Evolutionary conservation across 23 red algal genomes (phyloP), one percentile per base, ranked within the genome.

Genomic region (Cyanidiococcus yangmingshanensis): DNA sequence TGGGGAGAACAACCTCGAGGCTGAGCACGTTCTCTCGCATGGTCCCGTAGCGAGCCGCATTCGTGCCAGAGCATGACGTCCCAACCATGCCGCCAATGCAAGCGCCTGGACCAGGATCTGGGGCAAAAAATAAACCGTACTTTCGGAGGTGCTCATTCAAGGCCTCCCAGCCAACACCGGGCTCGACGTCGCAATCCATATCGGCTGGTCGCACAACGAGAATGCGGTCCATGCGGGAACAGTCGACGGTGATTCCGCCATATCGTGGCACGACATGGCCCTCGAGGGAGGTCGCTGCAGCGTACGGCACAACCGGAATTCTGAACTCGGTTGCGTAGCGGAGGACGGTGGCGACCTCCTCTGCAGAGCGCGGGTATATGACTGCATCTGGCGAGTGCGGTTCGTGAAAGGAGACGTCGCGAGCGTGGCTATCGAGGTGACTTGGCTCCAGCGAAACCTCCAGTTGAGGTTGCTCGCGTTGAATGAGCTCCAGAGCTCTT

Each of bases 11-110:
- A 58, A 96, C 92, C 39, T 87, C 82, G 1, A 96, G 81, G 57
- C 87, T 91, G 0, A 96, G 74, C 30, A 96, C 87, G 68, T 96
- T 87, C 41, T 96, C 92, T 76, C 89, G 90, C 87, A 96, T 96
- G 12, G 87, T 90, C 1, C 92, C 92, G 58, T 96, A 90, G 0
- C 85, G 40, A 37, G 90, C 92, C 1, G 92, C 88, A 41, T 90
- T 96, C 26, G 87, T 96, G 12, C 92, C 92, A 1, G 84, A 87
- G 75, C 87, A 90, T 32, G 82, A 89, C 0, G 92, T 96, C 58
- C 85, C 87, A 57, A 87, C 83, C 92, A 96, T 96, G 39, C 92
- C 92, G 16, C 92, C 92, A 82, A 96, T 90, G 38, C 76, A 83
- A 16, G 92, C 92, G 15, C 88, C 92, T 34, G 92, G 83, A 0